These are phyloP conservation scores for Fusarium verrucosum DNA, from an alignment of 2,329 filamentous ascomycete genomes.

Conservation along the genomic window DNA sequence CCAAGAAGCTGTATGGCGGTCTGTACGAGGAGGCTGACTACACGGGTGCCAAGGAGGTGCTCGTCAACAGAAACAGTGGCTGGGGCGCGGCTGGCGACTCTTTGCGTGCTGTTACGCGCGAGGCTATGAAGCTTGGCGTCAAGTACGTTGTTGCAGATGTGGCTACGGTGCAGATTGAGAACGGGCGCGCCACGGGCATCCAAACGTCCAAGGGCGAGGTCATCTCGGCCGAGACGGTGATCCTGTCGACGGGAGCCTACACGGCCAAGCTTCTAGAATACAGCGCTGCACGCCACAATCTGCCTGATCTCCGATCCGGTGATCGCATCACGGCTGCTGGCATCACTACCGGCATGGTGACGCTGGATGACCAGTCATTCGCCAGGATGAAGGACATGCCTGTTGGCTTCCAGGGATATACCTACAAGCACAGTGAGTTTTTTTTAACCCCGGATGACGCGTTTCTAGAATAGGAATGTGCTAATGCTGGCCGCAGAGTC, in stretches of 20 bases:
- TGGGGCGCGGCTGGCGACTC: slow-evolving; percentile 71
- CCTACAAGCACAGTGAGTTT: slow-evolving; percentile 49
- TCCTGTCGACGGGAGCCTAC: slow-evolving; percentile 67
- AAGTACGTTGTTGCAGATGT: slow-evolving; percentile 66
- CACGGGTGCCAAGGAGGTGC: slow-evolving; percentile 65
- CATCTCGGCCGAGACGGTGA: slow-evolving; percentile 59
- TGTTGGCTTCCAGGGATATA: slow-evolving; percentile 55
- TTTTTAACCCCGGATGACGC: not conserved
- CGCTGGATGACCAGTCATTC: slow-evolving; percentile 59
- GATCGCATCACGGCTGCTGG: slow-evolving; percentile 66
- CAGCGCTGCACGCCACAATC: slow-evolving; percentile 59
- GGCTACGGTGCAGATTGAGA: slow-evolving; percentile 57
- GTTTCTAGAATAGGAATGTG: slow-evolving; percentile 45
- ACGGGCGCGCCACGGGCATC: slow-evolving; percentile 60
- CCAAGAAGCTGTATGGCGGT: slow-evolving; percentile 63
- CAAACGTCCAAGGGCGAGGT: slow-evolving; percentile 55
- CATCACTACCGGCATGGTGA: slow-evolving; percentile 66
- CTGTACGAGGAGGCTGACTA: slow-evolving; percentile 70
- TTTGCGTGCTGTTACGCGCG: slow-evolving; percentile 63
- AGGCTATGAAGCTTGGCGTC: slow-evolving; percentile 64
- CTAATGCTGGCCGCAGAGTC: slow-evolving; percentile 51
- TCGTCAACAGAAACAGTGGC: slow-evolving; percentile 69
- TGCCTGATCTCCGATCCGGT: slow-evolving; percentile 60
- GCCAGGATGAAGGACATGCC: slow-evolving; percentile 60
- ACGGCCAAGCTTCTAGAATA: slow-evolving; percentile 65